Evolutionary conservation across 2,329 filamentous ascomycete species (phyloP), one percentile per base, ranked within the genome.

Genomic region (Plenodomus tracheiphilus): DNA sequence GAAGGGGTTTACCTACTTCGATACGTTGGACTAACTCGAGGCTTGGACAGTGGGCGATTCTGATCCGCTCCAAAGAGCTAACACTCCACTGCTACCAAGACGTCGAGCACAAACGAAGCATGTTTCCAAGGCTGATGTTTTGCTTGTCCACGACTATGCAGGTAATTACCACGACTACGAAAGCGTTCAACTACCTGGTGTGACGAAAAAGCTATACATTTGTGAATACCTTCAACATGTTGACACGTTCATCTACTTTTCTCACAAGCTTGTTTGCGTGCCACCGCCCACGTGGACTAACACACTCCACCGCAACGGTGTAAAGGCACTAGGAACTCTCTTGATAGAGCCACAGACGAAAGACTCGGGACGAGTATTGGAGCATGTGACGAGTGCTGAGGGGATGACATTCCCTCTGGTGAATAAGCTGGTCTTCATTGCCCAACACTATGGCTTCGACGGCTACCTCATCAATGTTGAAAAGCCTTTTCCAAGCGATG

Each of bases 381-480:
- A 59, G 17, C 47, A 37, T 28, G 47, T 19, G 4, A 41, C 16
- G 6, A 28, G 43, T n/a, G 45, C 41, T n/a, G 51, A 53, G n/a
- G 36, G 39, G 3, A 16, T 64, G 3, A 50, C 53, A 5, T 76
- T 73, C 35, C 47, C 66, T 8, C 54, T 76, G 16, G 75, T 73
- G 18, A 65, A 58, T 17, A 71, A 70, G 42, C 54, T 79, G 7
- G 70, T 70, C 7, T 44, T 49, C 13, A 72, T 79, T 38, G 74
- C 75, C 10, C 56, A 61, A 15, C 61, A 70, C 15, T 74, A 74
- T 50, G 74, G 74, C 10, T 79, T 79, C 46, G 76, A 79, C 48
- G 77, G 76, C 15, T 79, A 75, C 74, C 60, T 79, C 25, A 52
- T 79, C 28, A 78, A 79, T 40, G 72, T 79, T 19, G 76, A 79